Evolutionary conservation across 495 filamentous ascomycete genomes (phyloP).

Genomic region (Trichoderma reesei): DNA sequence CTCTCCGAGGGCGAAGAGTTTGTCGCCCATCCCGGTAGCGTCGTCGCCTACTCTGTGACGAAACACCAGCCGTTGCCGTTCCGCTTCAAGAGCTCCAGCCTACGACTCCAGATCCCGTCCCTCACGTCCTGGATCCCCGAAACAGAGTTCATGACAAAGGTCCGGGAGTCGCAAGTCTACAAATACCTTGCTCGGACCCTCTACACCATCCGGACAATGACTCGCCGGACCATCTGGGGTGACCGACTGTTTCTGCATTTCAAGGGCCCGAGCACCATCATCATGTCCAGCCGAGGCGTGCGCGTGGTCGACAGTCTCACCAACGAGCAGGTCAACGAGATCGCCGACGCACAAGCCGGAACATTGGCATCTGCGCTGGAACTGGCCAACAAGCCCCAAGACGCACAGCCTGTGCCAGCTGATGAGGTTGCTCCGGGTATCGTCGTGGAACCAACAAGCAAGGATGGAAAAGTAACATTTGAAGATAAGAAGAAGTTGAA

Average conservation of each 20-base stretch:
- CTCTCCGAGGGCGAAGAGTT: slow-evolving; percentile 76
- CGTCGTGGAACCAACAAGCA: slow-evolving; percentile 48
- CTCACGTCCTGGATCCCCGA: slow-evolving; percentile 43
- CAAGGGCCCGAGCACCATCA: slow-evolving; percentile 69
- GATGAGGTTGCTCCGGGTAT: slow-evolving; percentile 30
- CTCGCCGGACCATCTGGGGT: slow-evolving; percentile 79
- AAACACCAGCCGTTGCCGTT: slow-evolving; percentile 68
- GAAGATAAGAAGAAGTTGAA: slow-evolving; percentile 48
- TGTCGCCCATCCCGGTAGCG: slow-evolving; percentile 74
- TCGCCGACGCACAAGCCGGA: slow-evolving; percentile 62
- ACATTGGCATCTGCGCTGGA: slow-evolving; percentile 41
- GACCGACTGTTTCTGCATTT: slow-evolving; percentile 88
- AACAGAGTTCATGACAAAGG: slow-evolving; percentile 56
- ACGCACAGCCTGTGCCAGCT: slow-evolving; percentile 14
- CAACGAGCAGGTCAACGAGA: slow-evolving; percentile 69
- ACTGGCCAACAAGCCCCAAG: slow-evolving; percentile 29
- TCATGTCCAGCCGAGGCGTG: slow-evolving; percentile 74
- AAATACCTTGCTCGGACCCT: slow-evolving; percentile 49
- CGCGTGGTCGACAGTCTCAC: slow-evolving; percentile 67
- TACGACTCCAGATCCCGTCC: slow-evolving; percentile 71
- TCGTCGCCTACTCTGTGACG: slow-evolving; percentile 78
- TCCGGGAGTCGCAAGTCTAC: slow-evolving; percentile 62
- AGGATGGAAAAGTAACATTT: slow-evolving; percentile 61
- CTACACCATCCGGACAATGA: slow-evolving; percentile 61
- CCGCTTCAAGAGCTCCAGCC: slow-evolving; percentile 65